Percentiles rank a stretch among this genome's conserved stretches.
These are phyloP conservation scores for Gyromitra esculenta DNA, from an alignment of 2,329 filamentous ascomycete species.

Conservation along the genomic window DNA sequence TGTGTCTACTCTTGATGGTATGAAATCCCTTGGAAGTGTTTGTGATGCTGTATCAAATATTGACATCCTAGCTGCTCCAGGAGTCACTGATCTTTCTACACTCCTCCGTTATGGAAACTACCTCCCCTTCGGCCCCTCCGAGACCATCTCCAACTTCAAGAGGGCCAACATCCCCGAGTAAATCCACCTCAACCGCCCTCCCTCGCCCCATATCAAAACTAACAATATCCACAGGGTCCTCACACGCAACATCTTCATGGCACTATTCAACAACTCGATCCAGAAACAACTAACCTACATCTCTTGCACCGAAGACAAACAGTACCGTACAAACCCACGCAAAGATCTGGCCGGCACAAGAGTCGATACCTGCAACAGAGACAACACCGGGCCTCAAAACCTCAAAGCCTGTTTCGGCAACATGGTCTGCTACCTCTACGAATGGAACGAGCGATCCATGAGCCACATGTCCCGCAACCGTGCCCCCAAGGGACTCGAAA, in stretches of 20 bases:
- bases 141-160: constrained; percentile 27
- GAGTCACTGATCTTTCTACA: constrained; percentile 38
- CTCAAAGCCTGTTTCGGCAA: constrained; percentile 51
- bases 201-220: neutral
- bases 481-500: constrained; percentile 27
- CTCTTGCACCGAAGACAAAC: constrained; percentile 49
- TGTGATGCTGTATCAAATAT: neutral
- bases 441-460: constrained; percentile 49
- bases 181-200: neutral
- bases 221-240: constrained; percentile 15
- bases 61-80: neutral
- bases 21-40: neutral
- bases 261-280: constrained; percentile 39
- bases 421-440: constrained; percentile 52
- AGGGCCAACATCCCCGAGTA: constrained; percentile 20
- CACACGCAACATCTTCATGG: constrained; percentile 37
- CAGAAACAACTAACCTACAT: constrained; percentile 44
- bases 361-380: constrained; percentile 30
- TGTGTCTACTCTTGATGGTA: constrained; percentile 24
- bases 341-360: neutral
- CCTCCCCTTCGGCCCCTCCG: constrained; percentile 11
- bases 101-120: constrained; percentile 45
- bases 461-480: constrained; percentile 40
- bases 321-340: constrained; percentile 13
- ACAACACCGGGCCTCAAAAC: constrained; percentile 51